Conservation (phyloP, 805 yeast species). For the Candida pseudoglaebosa region DNA sequence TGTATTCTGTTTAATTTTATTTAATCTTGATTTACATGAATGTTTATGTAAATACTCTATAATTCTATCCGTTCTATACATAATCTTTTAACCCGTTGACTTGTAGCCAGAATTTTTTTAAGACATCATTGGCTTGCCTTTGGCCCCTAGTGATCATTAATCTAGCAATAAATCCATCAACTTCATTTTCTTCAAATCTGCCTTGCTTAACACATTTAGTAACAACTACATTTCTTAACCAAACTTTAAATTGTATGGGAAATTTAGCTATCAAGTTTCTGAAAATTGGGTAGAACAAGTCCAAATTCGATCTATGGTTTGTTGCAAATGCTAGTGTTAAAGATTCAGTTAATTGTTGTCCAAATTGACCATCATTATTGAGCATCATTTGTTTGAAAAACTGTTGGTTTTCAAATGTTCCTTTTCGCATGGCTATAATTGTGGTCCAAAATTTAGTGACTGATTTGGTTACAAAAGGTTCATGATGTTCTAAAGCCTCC, state of each 20-base stretch:
- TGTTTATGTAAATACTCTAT: background rate
- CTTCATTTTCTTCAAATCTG: slow-evolving; percentile 26
- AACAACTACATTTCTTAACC: slow-evolving; percentile 29
- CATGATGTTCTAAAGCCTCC: slow-evolving; percentile 42
- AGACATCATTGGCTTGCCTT: slow-evolving; percentile 52
- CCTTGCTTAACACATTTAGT: slow-evolving; percentile 12
- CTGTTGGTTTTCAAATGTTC: slow-evolving; percentile 40
- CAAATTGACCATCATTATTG: slow-evolving; percentile 12
- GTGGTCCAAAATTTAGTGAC: slow-evolving; percentile 53
- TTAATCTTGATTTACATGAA: background rate
- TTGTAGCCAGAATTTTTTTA: slow-evolving; percentile 63
- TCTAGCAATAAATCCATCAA: slow-evolving; percentile 45
- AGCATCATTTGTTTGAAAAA: slow-evolving; percentile 18
- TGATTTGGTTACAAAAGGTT: slow-evolving; percentile 52
- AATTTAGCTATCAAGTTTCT: slow-evolving; percentile 45
- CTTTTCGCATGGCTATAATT: slow-evolving; percentile 44
- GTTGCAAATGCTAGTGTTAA: slow-evolving; percentile 32
- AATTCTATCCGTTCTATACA: background rate
- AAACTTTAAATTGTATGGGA: slow-evolving; percentile 44
- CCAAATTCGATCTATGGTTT: slow-evolving; percentile 57
- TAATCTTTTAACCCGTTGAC: slow-evolving; percentile 52
- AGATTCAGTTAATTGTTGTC: slow-evolving; percentile 23
- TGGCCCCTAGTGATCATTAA: slow-evolving; percentile 63
- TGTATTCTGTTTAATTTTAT: background rate
- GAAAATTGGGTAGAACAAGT: slow-evolving; percentile 50